These are phyloP conservation scores for Capsicum chinense DNA, from an alignment of 257 asterid genomes.

Conservation along the genomic window DNA sequence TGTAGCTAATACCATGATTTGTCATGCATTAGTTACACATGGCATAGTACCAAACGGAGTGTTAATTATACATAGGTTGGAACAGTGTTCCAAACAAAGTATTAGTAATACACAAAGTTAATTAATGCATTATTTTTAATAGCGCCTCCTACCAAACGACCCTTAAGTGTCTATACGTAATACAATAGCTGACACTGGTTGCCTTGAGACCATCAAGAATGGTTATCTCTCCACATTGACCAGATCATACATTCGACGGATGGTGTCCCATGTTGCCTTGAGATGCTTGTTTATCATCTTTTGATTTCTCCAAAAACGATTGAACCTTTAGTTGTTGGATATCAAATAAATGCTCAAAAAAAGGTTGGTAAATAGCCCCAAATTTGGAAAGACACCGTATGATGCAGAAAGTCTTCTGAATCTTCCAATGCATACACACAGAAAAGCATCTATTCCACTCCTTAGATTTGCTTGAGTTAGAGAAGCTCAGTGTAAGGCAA, in stretches of 20 bases:
- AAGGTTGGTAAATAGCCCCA: neutral
- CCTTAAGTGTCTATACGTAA: neutral
- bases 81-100: neutral
- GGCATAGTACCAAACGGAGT: too few species aligned
- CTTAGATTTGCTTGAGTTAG: neutral
- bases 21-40: too few species aligned
- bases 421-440: neutral
- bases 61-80: neutral
- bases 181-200: neutral
- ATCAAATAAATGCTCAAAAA: neutral
- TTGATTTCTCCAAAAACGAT: neutral
- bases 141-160: neutral
- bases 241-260: neutral
- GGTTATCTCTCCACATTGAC: neutral
- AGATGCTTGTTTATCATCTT: slow-evolving; percentile 4
- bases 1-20: too few species aligned
- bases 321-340: neutral
- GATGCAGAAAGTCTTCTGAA: neutral
- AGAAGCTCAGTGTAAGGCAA: neutral
- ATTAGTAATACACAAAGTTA: too few species aligned
- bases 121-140: too few species aligned
- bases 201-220: neutral
- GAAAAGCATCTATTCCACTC: neutral
- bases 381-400: neutral
- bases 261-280: slow-evolving; percentile 16